Base-by-base conservation (phyloP, 1,139 yeast species). In the Kodamaea alishanica region DNA sequence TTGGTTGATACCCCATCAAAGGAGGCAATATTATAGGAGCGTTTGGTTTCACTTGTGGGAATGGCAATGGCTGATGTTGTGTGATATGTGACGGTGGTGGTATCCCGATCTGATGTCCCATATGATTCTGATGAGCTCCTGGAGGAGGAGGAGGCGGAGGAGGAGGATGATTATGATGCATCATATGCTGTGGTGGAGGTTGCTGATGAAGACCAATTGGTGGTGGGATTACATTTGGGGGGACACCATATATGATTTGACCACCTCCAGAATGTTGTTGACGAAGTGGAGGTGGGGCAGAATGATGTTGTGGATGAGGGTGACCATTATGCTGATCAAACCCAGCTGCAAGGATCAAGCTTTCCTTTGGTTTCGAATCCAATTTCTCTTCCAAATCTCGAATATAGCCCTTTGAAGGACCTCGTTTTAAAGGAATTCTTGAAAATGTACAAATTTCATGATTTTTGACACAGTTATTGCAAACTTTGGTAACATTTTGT, bases 391-490 rank as follows among this genome's bases (percentile, higher is more conserved):
- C 76, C 38, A 58, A 51, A 38, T 67, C 73, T 33, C 75, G 61
- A 8, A 73, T 68, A 50, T 77, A 81, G 1, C 90, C 90, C 54
- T 83, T 84, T 1, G 84, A 73, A 0, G 94, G 94, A 0, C 92
- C 94, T 48, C 94, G 63, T 53, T 84, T 84, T 57, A 84, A 58
- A 0, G 89, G 92, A 1, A 81, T 71, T 40, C 92, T 65, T 22
- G 81, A 79, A 52, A 81, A 83, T 1, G 81, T 67, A 57, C 90
- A 83, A 2, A 52, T 52, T 32, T 78, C 84, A 35, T 65, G 66
- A 46, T 68, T 74, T 49, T 75, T 79, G 12, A 59, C 51, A 56
- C 88, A 82, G 49, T 77, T 79, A 24, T 79, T 63, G 55, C 89
- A 82, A 3, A 68, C 56, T 46, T 71, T 70, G 29, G 73, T 65